Percentiles rank a stretch among this genome's conserved stretches.
These are phyloP conservation scores for Paramyrothecium roridum DNA, from an alignment of 2,329 filamentous ascomycete species.

Conservation along the genomic window DNA sequence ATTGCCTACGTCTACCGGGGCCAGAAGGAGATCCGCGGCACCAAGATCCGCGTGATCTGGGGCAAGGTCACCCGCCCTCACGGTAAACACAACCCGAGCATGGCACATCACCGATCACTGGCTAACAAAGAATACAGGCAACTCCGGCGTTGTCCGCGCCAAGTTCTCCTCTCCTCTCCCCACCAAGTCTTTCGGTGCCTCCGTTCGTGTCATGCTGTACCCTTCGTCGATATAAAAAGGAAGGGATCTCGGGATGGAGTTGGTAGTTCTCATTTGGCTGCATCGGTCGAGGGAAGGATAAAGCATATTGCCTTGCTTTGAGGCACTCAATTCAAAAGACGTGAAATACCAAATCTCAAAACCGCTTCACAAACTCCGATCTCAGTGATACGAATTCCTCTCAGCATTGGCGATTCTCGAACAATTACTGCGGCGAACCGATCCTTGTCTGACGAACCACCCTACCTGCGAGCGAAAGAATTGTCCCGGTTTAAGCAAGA, in stretches of 20 bases:
- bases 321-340: conserved; percentile 53
- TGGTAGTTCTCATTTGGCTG: conserved; percentile 61
- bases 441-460: not conserved
- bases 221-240: conserved; percentile 93
- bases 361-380: conserved; percentile 17
- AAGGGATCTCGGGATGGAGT: conserved; percentile 52
- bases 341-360: conserved; percentile 33
- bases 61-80: conserved; percentile 96
- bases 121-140: conserved; percentile 54
- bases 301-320: conserved; percentile 50
- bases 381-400: conserved; percentile 10
- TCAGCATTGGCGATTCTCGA: not conserved
- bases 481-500: not conserved
- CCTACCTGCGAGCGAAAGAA: not conserved
- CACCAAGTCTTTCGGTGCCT: conserved; percentile 93
- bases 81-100: conserved; percentile 54
- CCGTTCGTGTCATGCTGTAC: conserved; percentile 96
- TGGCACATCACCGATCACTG: too few species aligned
- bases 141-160: conserved; percentile 96
- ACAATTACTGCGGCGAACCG: not conserved
- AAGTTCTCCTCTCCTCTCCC: conserved; percentile 97
- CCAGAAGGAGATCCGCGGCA: conserved; percentile 90
- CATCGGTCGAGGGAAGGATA: conserved; percentile 58
- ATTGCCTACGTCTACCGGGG: conserved; percentile 98
- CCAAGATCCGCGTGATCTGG: conserved; percentile 99